Conservation (phyloP, 2,329 filamentous ascomycete species). For the Venturia aucupariae region DNA sequence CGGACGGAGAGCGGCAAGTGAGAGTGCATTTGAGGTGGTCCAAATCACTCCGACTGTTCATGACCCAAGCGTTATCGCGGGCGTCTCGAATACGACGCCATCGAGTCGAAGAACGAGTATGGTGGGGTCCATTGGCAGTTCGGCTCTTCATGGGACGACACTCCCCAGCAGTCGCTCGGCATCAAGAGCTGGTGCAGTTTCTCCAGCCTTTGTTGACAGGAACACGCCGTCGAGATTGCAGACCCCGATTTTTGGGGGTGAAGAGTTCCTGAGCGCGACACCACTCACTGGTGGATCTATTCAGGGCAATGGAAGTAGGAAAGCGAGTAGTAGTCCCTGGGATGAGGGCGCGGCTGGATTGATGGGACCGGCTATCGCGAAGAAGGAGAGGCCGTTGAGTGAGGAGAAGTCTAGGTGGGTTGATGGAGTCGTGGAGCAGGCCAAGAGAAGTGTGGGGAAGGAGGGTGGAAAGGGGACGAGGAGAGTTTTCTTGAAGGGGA, state of each 20-base stretch:
- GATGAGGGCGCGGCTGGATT: constrained; percentile 48
- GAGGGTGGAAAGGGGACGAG: constrained; percentile 51
- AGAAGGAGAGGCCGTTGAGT: constrained; percentile 50
- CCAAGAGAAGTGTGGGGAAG: constrained; percentile 52
- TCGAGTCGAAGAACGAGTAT: background rate
- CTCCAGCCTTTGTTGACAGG: background rate
- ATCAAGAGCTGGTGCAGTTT: background rate
- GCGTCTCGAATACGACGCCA: background rate
- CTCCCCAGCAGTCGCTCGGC: background rate
- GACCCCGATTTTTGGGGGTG: background rate
- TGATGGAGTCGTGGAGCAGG: constrained; percentile 72
- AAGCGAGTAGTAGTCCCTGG: constrained; percentile 22
- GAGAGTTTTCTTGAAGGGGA: constrained; percentile 53
- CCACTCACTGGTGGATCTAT: background rate
- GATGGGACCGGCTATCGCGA: constrained; percentile 55
- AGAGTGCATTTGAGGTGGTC: constrained; percentile 46
- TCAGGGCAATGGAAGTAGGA: constrained; percentile 20
- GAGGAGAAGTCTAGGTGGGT: constrained; percentile 72
- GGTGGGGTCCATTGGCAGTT: background rate
- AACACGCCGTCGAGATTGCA: background rate
- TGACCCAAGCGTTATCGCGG: background rate
- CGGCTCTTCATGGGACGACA: constrained; percentile 5
- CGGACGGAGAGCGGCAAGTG: constrained; percentile 56
- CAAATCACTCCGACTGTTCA: constrained; percentile 15
- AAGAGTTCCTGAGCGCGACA: background rate